phyloP scores from a whole-genome alignment of 192 early-diverging fungal species.

The Umbelopsis vinacea region DNA sequence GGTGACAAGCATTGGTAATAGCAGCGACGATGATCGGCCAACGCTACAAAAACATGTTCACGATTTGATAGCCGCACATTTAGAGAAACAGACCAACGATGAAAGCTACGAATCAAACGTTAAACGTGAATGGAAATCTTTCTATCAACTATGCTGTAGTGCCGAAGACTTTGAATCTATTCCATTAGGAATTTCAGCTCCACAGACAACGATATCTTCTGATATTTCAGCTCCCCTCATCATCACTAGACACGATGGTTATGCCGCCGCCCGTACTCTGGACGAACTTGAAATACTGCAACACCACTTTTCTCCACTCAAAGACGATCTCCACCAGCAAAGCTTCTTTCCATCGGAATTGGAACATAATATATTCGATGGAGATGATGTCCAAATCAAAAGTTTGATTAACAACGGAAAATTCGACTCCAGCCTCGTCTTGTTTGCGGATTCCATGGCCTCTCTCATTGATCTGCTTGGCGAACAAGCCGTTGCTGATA shows the following conservation, averaged over 20 bases:
- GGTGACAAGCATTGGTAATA: constrained; percentile 11
- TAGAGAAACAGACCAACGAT: not conserved
- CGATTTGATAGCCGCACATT: not conserved
- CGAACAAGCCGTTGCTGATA: not conserved
- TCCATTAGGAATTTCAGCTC: not conserved
- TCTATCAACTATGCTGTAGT: not conserved
- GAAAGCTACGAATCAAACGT: not conserved
- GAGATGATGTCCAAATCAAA: not conserved
- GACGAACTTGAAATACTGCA: constrained; percentile 1
- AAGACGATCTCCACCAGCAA: constrained; percentile 11
- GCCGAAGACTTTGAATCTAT: constrained; percentile 1
- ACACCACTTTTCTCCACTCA: not conserved
- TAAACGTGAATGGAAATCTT: not conserved
- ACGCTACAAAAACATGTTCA: not conserved
- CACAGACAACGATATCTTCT: not conserved
- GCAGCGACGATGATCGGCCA: constrained; percentile 10
- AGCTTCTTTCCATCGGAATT: not conserved
- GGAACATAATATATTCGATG: not conserved
- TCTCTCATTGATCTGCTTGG: not conserved
- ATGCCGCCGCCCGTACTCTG: not conserved
- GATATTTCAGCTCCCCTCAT: not conserved
- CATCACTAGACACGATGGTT: constrained; percentile 1
- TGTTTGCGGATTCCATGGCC: not conserved
- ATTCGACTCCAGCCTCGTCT: not conserved
- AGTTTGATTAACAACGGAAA: not conserved